phyloP scores from a whole-genome alignment of 2,329 filamentous ascomycete species.

The Scedosporium aurantiacum region DNA sequence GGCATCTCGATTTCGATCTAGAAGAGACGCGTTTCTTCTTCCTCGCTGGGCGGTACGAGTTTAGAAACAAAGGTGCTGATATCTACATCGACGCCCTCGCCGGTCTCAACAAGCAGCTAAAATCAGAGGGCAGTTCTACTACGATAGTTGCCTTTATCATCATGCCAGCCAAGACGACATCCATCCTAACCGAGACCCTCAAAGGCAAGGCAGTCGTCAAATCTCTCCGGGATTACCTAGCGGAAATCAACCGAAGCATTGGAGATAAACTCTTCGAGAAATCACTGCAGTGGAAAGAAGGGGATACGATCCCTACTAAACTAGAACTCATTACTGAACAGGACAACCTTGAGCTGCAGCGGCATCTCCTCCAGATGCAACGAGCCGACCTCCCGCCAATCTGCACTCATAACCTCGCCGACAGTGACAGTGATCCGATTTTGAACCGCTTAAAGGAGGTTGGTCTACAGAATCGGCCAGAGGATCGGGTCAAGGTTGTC shows the following conservation, averaged over 20 bases:
- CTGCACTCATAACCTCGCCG: slow-evolving; percentile 98
- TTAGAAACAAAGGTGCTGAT: slow-evolving; percentile 95
- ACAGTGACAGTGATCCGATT: slow-evolving; percentile 86
- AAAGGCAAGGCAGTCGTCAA: slow-evolving; percentile 98
- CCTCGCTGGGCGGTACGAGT: slow-evolving; percentile 93
- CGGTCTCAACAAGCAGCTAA: slow-evolving; percentile 85
- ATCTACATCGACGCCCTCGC: slow-evolving; percentile 99
- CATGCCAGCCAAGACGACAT: slow-evolving; percentile 94
- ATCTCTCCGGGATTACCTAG: slow-evolving; percentile 82
- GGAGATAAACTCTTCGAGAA: slow-evolving; percentile 91
- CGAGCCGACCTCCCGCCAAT: slow-evolving; percentile 81
- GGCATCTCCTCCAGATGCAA: slow-evolving; percentile 94
- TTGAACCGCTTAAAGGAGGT: slow-evolving; percentile 92
- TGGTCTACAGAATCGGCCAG: slow-evolving; percentile 91
- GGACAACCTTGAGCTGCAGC: slow-evolving; percentile 84
- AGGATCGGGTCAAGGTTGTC: slow-evolving; percentile 90
- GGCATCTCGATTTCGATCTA: slow-evolving; percentile 92
- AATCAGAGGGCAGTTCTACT: slow-evolving; percentile 43
- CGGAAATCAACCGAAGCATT: slow-evolving; percentile 84
- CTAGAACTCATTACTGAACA: slow-evolving; percentile 89
- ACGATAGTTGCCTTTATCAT: slow-evolving; percentile 86
- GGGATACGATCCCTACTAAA: slow-evolving; percentile 85
- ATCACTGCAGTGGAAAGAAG: slow-evolving; percentile 90
- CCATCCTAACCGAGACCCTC: slow-evolving; percentile 85
- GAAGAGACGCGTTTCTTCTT: slow-evolving; percentile 98